Evolutionary conservation across 2,329 filamentous ascomycete genomes (phyloP).

Genomic region (Colletotrichum theobromicola): DNA sequence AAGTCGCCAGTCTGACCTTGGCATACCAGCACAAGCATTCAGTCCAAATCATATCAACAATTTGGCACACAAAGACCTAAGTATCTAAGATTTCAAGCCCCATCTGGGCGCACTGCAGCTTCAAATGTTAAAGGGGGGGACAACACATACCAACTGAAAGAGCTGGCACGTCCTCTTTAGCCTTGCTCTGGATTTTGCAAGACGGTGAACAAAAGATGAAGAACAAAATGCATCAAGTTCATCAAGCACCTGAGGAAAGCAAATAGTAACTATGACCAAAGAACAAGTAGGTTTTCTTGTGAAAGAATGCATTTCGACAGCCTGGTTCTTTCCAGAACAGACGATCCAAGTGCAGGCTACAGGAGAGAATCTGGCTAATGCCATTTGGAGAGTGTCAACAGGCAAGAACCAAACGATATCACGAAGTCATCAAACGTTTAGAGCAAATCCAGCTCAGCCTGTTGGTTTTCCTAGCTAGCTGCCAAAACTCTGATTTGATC

Average conservation of each 20-base stretch:
- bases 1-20: neutral
- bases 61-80: neutral
- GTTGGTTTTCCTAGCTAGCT: neutral
- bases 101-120: neutral
- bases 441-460: neutral
- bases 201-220: neutral
- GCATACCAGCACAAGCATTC: neutral
- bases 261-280: neutral
- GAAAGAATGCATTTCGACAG: neutral
- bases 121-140: neutral
- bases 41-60: neutral
- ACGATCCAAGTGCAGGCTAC: neutral
- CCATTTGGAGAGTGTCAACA: neutral
- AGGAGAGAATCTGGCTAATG: neutral
- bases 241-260: neutral
- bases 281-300: neutral
- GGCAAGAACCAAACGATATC: neutral
- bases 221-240: neutral
- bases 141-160: neutral
- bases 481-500: neutral
- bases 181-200: constrained; percentile 21
- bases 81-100: constrained; percentile 4
- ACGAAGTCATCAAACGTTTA: neutral
- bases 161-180: neutral
- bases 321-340: neutral